Evolutionary conservation across 2,329 filamentous ascomycete species (phyloP).

Genomic region (Alternaria rosae): DNA sequence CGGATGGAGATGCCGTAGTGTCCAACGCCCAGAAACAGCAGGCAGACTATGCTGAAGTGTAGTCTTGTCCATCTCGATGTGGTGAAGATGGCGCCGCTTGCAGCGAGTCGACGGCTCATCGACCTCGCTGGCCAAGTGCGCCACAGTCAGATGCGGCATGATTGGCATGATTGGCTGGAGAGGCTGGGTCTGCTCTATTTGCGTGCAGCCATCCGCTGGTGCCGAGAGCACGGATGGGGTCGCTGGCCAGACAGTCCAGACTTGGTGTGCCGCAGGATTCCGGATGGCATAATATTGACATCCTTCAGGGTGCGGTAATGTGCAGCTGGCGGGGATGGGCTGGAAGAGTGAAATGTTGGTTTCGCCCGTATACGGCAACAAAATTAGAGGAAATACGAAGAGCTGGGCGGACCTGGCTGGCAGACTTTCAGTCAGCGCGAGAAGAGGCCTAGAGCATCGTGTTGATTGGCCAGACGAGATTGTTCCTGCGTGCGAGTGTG

Average conservation of each 20-base stretch:
- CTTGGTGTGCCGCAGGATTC: conserved; percentile 13
- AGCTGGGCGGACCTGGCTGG: conserved; percentile 11
- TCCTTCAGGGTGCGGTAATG: not conserved
- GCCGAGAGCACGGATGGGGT: conserved; percentile 25
- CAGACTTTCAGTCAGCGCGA: conserved; percentile 14
- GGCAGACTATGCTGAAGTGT: not conserved
- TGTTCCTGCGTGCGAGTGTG: conserved; percentile 33
- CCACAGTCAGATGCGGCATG: not conserved
- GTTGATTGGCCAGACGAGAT: conserved; percentile 22
- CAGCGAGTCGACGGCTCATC: conserved; percentile 5
- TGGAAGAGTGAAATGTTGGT: not conserved
- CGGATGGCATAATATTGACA: conserved; percentile 12
- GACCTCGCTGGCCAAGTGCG: conserved; percentile 1
- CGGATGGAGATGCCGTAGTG: not conserved
- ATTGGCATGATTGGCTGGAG: conserved; percentile 14
- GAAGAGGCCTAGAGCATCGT: conserved; percentile 4
- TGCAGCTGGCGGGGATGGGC: not conserved
- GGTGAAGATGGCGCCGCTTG: not conserved
- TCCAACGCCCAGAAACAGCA: not conserved
- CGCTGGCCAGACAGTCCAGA: conserved; percentile 12
- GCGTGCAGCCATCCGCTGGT: conserved; percentile 12
- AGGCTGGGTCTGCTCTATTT: conserved; percentile 5
- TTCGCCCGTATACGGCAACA: not conserved
- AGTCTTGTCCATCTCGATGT: conserved; percentile 1
- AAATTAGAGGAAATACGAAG: conserved; percentile 8